phyloP scores from a whole-genome alignment of 225 moss, liverwort and hornwort genomes.

The Bryum argenteum region DNA sequence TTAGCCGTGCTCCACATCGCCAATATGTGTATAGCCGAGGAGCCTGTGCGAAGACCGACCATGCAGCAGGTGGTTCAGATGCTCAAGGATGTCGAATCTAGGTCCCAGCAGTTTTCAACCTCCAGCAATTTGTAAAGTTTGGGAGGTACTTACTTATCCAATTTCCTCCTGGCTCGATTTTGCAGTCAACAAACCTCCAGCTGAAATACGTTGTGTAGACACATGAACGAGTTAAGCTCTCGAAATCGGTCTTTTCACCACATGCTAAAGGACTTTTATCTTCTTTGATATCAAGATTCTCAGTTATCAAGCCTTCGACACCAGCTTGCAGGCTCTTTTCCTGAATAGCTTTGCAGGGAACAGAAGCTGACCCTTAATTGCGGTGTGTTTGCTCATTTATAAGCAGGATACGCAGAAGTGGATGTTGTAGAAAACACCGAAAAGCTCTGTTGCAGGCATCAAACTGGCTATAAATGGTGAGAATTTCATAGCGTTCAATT shows the following conservation, averaged over 20 bases:
- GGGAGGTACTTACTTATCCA: constrained; percentile 31
- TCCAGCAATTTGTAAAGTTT: constrained; percentile 32
- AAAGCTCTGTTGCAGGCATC: constrained; percentile 12
- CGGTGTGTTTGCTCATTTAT: constrained; percentile 13
- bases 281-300: neutral
- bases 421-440: constrained; percentile 14
- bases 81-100: constrained; percentile 76
- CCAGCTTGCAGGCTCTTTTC: constrained; percentile 1
- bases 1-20: constrained; percentile 72
- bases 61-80: constrained; percentile 82
- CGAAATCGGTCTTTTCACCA: neutral
- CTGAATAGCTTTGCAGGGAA: constrained; percentile 20
- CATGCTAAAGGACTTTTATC: constrained; percentile 6
- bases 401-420: constrained; percentile 25
- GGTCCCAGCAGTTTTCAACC: constrained; percentile 49
- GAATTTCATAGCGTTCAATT: constrained; percentile 7
- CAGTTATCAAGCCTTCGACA: neutral
- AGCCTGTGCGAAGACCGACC: constrained; percentile 72
- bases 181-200: neutral
- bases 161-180: neutral
- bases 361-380: neutral
- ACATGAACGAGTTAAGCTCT: neutral
- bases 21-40: constrained; percentile 76
- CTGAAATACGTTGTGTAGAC: neutral
- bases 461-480: constrained; percentile 18